These are phyloP conservation scores for Malassezia sympodialis DNA, from an alignment of 1,284 basidiomycete genomes.

Conservation along the genomic window DNA sequence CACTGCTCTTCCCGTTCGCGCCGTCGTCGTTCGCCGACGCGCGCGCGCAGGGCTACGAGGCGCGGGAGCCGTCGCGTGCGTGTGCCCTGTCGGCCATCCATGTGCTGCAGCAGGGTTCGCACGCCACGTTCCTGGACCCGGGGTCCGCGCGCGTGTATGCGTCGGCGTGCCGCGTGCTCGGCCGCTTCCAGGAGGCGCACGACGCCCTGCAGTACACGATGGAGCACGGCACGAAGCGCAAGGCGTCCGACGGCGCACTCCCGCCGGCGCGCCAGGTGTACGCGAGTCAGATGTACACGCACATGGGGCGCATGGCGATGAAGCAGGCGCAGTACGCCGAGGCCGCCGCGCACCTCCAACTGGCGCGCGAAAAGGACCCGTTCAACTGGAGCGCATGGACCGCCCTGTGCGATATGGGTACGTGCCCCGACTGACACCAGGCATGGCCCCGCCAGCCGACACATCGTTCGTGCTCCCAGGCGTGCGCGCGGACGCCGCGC, in stretches of 20 bases:
- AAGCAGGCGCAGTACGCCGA: slow-evolving; percentile 22
- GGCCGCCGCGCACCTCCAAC: slow-evolving; percentile 21
- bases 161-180: slow-evolving; percentile 29
- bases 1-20: slow-evolving; percentile 32
- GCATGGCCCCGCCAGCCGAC: slow-evolving; percentile 8
- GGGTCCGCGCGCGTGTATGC: slow-evolving; percentile 34
- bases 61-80: slow-evolving; percentile 22
- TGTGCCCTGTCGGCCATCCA: slow-evolving; percentile 36
- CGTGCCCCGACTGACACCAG: too few relatives aligned
- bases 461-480: slow-evolving; percentile 15
- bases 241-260: neutral
- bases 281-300: slow-evolving; percentile 26
- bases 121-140: slow-evolving; percentile 27
- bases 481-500: slow-evolving; percentile 19
- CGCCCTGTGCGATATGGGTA: slow-evolving; percentile 30
- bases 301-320: slow-evolving; percentile 24
- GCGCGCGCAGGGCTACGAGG: slow-evolving; percentile 16
- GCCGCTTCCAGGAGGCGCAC: slow-evolving; percentile 27
- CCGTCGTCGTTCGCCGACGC: slow-evolving; percentile 27
- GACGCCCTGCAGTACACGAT: slow-evolving; percentile 24
- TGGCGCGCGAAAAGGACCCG: slow-evolving; percentile 25
- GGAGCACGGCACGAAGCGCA: slow-evolving; percentile 16
- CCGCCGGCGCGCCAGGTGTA: slow-evolving; percentile 7
- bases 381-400: slow-evolving; percentile 41
- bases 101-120: slow-evolving; percentile 31